phyloP scores from a whole-genome alignment of 768 basidiomycete genomes.

The Panaeolus papilionaceus region DNA sequence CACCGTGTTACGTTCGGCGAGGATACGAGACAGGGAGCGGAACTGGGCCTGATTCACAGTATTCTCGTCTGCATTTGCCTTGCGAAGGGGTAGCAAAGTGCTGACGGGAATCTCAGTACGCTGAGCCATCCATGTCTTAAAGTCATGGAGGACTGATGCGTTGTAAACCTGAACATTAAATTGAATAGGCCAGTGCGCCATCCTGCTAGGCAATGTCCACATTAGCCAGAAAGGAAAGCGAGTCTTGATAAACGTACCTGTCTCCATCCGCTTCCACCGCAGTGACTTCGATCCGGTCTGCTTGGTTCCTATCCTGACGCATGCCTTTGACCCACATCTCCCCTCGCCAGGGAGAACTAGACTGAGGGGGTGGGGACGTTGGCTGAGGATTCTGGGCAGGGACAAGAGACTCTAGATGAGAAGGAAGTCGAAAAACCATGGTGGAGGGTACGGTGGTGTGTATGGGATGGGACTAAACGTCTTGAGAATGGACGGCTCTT shows the following conservation, averaged over 20 bases:
- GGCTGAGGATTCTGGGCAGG: conserved; percentile 54
- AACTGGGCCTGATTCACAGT: conserved; percentile 60
- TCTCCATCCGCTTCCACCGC: conserved; percentile 78
- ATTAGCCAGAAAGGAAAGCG: conserved; percentile 32
- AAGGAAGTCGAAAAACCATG: conserved; percentile 70
- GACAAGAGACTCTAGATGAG: conserved; percentile 63
- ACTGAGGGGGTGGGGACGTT: not conserved
- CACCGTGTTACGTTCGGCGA: conserved; percentile 60
- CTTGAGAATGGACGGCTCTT: conserved; percentile 38
- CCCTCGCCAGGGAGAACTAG: conserved; percentile 60
- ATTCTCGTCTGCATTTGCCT: conserved; percentile 53
- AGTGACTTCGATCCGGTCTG: conserved; percentile 61
- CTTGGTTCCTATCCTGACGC: conserved; percentile 52
- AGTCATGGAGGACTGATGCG: conserved; percentile 48
- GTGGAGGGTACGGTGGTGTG: conserved; percentile 33
- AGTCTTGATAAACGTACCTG: conserved; percentile 51
- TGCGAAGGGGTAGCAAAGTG: conserved; percentile 68
- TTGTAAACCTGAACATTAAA: conserved; percentile 52
- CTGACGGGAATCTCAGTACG: conserved; percentile 55
- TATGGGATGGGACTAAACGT: conserved; percentile 31
- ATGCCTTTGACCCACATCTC: conserved; percentile 56
- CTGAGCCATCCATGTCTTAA: conserved; percentile 58
- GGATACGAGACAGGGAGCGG: conserved; percentile 56
- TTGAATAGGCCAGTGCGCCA: conserved; percentile 61
- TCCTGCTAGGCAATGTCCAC: conserved; percentile 45